Evolutionary conservation across 2,329 filamentous ascomycete species (phyloP).

Genomic region (Dothistroma septosporum): DNA sequence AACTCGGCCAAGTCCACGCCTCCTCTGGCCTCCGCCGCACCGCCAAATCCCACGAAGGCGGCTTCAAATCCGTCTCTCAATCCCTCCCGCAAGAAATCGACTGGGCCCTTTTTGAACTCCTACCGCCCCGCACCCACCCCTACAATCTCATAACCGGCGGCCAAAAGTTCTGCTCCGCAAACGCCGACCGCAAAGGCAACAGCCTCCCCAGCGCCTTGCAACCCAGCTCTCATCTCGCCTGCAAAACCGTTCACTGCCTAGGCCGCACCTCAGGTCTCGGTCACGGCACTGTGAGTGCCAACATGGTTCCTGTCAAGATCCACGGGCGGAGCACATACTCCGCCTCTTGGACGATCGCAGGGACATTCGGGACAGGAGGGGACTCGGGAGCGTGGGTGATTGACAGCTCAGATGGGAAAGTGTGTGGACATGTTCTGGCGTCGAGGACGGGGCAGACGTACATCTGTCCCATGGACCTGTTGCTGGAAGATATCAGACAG

Average conservation of each 20-base stretch:
- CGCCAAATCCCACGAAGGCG: constrained; percentile 27
- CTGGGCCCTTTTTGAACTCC: constrained; percentile 85
- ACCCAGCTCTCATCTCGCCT: constrained; percentile 62
- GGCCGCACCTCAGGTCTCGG: constrained; percentile 83
- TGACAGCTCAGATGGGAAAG: constrained; percentile 68
- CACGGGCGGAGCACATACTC: constrained; percentile 78
- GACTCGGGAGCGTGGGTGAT: constrained; percentile 94
- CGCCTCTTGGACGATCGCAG: constrained; percentile 62
- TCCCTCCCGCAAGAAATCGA: constrained; percentile 84
- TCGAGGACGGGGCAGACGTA: constrained; percentile 73
- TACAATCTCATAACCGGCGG: constrained; percentile 65
- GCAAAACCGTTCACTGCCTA: constrained; percentile 78
- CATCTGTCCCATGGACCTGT: constrained; percentile 90
- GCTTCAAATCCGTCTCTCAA: constrained; percentile 49
- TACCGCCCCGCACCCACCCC: constrained; percentile 64
- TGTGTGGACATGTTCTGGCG: constrained; percentile 87
- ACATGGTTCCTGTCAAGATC: constrained; percentile 80
- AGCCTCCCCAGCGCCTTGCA: constrained; percentile 47
- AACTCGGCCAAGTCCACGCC: constrained; percentile 78
- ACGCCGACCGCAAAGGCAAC: constrained; percentile 33
- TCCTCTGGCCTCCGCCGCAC: constrained; percentile 78
- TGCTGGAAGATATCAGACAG: constrained; percentile 78
- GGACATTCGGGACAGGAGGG: constrained; percentile 66
- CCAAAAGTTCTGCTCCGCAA: constrained; percentile 35
- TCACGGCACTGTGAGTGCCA: constrained; percentile 69